Evolutionary conservation across 257 asterid species (phyloP), one percentile per base, ranked within the genome.

Genomic region (Forsythia viridissima): DNA sequence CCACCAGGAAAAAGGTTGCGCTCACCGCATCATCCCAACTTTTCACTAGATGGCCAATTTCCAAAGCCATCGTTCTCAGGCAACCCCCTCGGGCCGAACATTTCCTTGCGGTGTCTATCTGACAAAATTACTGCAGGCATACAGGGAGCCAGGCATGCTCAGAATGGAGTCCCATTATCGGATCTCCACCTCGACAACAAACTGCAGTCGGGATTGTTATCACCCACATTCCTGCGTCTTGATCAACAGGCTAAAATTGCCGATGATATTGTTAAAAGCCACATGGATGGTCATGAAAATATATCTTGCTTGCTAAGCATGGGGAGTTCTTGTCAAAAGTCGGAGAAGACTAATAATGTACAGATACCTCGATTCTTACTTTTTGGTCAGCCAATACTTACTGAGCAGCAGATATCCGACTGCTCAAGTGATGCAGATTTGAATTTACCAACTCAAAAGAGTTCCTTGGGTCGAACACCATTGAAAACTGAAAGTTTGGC

Each of bases 1-100:
- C 79, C 85, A 20, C 87, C 85, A 2, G 76, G 81, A 38, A 84
- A 81, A 70, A 81, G 74, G 81, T 11, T 76, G 75, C 52, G 85
- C 65, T 59, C 79, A 48, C 75, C 77, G 0, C 79, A 81, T 12
- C 80, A 24, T 6, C 18, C 77, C 37, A 80, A 78, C 10, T 55
- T 55, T 30, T 40, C 73, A 48, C 34, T 81, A 1, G 83, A 81
- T 65, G 67, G 80, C 37, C 81, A 81, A 80, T 71, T 77, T 36
- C 76, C 72, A 34, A 41, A 71, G 48, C 83, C 85, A 37, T 74
- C 88, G 15, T 79, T 79, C 65, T 81, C 42, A 37, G 78, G 83
- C 78, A 84, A 81, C 77, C 83, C 79, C 79, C 83, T 84, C 44
- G 57, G 83, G 52, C 61, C 82, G 55, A 77, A 79, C 46, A 79